Evolutionary conservation across 352 stramenopile genomes (phyloP).

Genomic region (Pythium pectinolyticum): DNA sequence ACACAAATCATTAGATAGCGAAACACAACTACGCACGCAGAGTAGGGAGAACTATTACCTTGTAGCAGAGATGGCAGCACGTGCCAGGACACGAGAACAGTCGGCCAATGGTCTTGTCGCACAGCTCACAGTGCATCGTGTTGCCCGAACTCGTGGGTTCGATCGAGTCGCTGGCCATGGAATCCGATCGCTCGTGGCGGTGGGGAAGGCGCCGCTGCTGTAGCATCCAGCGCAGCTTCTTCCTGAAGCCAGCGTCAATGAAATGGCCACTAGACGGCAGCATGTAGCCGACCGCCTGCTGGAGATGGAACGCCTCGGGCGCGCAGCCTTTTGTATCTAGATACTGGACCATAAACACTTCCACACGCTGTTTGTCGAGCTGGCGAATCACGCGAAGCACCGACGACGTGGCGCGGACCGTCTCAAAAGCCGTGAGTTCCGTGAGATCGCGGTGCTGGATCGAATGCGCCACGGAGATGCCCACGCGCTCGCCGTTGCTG

Average conservation of each 20-base stretch:
- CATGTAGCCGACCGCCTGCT: conserved; percentile 21
- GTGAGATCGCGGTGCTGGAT: conserved; percentile 45
- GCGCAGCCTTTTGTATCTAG: conserved; percentile 21
- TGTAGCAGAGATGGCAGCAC: background rate
- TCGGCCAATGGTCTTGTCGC: background rate
- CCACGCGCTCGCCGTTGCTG: conserved; percentile 42
- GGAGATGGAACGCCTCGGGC: conserved; percentile 18
- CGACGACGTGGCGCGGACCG: conserved; percentile 38
- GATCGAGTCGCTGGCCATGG: background rate
- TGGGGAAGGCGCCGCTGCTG: no score
- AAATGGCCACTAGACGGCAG: background rate
- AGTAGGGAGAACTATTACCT: background rate
- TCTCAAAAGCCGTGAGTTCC: conserved; percentile 28
- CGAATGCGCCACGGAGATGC: conserved; percentile 51
- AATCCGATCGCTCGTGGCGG: background rate
- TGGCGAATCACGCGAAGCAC: conserved; percentile 48
- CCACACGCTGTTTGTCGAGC: conserved; percentile 36
- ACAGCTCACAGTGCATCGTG: conserved; percentile 1
- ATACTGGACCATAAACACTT: conserved; percentile 48
- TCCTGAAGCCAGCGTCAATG: background rate
- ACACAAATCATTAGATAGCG: background rate
- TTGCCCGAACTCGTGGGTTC: background rate
- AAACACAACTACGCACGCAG: background rate
- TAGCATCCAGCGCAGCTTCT: background rate
- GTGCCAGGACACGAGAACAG: background rate